These are phyloP conservation scores for Drosera spatulata DNA, from an alignment of 179 eudicot species.

Conservation along the genomic window DNA sequence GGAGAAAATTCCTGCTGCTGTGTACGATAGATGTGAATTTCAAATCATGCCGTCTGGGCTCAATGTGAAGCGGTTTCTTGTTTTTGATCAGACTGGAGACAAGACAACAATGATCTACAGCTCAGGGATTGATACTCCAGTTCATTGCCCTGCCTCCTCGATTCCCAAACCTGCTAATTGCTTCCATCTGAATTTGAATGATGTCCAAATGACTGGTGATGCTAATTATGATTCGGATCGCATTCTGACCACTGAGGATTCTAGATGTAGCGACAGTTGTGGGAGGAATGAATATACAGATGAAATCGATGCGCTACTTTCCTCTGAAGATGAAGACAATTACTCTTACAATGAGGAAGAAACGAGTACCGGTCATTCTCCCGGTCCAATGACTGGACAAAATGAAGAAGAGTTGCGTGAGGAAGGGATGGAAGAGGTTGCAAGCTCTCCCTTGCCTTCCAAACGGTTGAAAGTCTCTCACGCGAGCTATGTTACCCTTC, in stretches of 20 bases:
- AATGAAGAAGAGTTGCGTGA: slow-evolving; percentile 18
- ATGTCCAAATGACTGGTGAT: slow-evolving; percentile 11
- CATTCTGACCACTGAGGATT: slow-evolving; percentile 11
- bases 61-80: slow-evolving; percentile 58
- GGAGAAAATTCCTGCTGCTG: neutral
- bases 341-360: slow-evolving; percentile 24
- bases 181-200: slow-evolving; percentile 4
- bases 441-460: slow-evolving; percentile 39
- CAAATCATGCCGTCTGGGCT: neutral
- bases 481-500: slow-evolving; percentile 21
- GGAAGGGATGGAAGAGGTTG: slow-evolving; percentile 49
- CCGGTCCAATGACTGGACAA: slow-evolving; percentile 44
- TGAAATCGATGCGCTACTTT: slow-evolving; percentile 84
- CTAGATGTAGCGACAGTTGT: slow-evolving; percentile 21
- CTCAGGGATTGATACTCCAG: slow-evolving; percentile 31
- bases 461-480: slow-evolving; percentile 41
- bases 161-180: slow-evolving; percentile 14
- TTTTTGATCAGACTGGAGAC: slow-evolving; percentile 80
- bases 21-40: neutral
- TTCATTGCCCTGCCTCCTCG: slow-evolving; percentile 23
- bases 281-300: slow-evolving; percentile 84
- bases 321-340: slow-evolving; percentile 53
- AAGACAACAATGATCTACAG: slow-evolving; percentile 66
- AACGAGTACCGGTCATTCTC: slow-evolving; percentile 90
- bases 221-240: slow-evolving; percentile 15